Evolutionary conservation across 83 land plant species (phyloP).

Genomic region (Picea mariana): DNA sequence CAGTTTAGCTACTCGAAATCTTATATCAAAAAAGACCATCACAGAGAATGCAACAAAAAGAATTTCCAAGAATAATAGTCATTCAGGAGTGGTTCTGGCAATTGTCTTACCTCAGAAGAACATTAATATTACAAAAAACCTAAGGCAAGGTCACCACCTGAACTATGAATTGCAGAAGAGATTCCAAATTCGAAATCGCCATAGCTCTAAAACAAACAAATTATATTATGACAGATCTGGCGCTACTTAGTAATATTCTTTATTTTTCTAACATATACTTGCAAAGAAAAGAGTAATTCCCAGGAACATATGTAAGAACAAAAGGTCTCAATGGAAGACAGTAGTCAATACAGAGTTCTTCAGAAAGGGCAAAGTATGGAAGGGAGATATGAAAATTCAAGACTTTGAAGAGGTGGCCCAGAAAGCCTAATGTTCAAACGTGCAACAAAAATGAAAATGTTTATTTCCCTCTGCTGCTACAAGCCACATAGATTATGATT

Average conservation of each 20-base stretch:
- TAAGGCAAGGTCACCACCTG: not conserved
- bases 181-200: not conserved
- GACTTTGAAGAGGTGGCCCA: not conserved
- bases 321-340: not conserved
- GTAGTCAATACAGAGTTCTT: not conserved
- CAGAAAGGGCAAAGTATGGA: not conserved
- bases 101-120: not conserved
- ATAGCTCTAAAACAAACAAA: not conserved
- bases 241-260: not conserved
- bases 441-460: not conserved
- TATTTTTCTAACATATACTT: not conserved
- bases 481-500: constrained; percentile 2
- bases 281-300: too few species aligned
- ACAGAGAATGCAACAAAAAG: not conserved
- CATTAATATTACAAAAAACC: not conserved
- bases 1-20: not conserved
- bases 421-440: not conserved
- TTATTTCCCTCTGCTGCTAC: not conserved
- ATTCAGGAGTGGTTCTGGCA: not conserved
- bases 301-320: not conserved
- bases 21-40: not conserved
- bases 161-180: not conserved
- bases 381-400: not conserved
- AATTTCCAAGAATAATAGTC: not conserved
- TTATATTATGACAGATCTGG: not conserved